Base-by-base conservation (phyloP, 805 yeast species). In the Kockiozyma suomiensis region DNA sequence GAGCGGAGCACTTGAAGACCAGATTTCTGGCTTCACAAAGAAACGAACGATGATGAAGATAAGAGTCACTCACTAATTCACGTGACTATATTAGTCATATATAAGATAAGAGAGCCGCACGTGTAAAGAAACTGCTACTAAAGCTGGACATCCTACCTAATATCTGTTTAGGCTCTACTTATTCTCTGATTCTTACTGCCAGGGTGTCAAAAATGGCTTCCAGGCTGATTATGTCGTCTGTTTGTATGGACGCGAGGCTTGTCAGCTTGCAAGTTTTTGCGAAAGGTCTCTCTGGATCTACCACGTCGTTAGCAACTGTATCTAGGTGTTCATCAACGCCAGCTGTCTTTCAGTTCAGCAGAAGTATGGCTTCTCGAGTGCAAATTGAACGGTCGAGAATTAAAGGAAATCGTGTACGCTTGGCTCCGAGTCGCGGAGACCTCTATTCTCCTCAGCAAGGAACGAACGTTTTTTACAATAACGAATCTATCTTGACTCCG, bases 401-500 rank as follows among this genome's bases (percentile, higher is more conserved):
- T 10, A 49, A n/a, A 33, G 33, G 53, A 21, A 23, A 28, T 21
- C 30, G 53, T 2, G 13, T n/a, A 35, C 32, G 33, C 17, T 21
- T 19, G 33, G 12, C 21, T 23, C 35, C 53, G 17, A 21, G 43
- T 15, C 53, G 43, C 30, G 53, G 43, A 7, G 53, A 37, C 33
- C 17, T 23, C 8, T 49, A 49, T 13, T 25, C 13, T 35, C 53
- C 53, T 5, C 30, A 37, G 28, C 19, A 17, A 13, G 53, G 53
- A 10, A 49, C 53, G 12, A 23, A 15, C 5, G 53, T 23, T 33
- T 47, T 43, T 21, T 51, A 32, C 52, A 55, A 50, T 17, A n/a
- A 26, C 60, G 64, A 23, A 41, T 45, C n/a, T 62, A 54, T 21
- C 55, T 37, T 52, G 51, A 33, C 47, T 23, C 46, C 65, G 59